These are phyloP conservation scores for Emericellopsis atlantica DNA, from an alignment of 2,329 filamentous ascomycete species.

Conservation along the genomic window DNA sequence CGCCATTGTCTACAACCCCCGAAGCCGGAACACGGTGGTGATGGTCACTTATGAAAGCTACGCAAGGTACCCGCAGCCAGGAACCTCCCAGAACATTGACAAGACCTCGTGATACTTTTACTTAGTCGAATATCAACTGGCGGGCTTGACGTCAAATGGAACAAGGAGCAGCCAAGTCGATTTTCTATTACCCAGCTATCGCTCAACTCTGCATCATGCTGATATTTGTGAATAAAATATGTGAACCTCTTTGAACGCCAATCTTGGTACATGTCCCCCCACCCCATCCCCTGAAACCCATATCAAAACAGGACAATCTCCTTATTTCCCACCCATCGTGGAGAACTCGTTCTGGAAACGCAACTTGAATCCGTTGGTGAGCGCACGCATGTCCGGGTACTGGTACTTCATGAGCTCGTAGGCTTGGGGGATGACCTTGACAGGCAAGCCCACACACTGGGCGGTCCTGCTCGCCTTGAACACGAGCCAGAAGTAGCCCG, in stretches of 20 bases:
- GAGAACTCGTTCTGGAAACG: conserved; percentile 55
- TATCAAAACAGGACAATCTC: not conserved
- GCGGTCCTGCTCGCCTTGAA: conserved; percentile 83
- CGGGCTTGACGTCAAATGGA: too few species aligned
- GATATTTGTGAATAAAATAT: too few species aligned
- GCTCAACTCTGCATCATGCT: too few species aligned
- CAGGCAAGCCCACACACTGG: conserved; percentile 63
- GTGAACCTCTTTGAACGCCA: too few species aligned
- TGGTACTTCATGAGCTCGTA: conserved; percentile 81
- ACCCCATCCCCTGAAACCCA: too few species aligned
- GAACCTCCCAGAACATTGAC: not conserved
- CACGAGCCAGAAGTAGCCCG: conserved; percentile 90
- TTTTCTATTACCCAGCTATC: too few species aligned
- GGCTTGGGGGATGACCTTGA: conserved; percentile 85
- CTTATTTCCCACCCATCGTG: conserved; percentile 36
- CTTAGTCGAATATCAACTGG: too few species aligned
- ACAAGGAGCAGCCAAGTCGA: too few species aligned
- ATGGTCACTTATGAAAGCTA: not conserved
- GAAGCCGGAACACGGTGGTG: not conserved
- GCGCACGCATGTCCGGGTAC: conserved; percentile 87
- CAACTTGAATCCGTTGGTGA: conserved; percentile 96
- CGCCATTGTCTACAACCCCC: not conserved
- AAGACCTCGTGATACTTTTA: not conserved
- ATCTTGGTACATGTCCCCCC: too few species aligned
- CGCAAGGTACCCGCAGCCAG: not conserved